These are phyloP conservation scores for Logfia minima DNA, from an alignment of 129 eudicot genomes.

Conservation along the genomic window DNA sequence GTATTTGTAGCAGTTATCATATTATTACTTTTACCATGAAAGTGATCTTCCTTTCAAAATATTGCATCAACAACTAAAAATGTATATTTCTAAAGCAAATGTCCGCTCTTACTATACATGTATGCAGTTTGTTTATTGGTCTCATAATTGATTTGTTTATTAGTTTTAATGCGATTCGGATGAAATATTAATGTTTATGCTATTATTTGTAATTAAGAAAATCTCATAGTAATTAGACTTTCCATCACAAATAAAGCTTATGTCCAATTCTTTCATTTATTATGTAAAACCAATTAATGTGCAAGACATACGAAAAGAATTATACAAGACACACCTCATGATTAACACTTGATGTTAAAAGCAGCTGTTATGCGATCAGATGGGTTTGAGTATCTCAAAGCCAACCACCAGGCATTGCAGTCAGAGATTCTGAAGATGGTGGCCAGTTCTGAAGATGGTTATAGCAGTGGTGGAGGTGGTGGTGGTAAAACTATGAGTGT, in stretches of 20 bases:
- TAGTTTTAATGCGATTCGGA: too few species aligned
- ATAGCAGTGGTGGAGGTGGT: constrained; percentile 68
- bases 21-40: not conserved
- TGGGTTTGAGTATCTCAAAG: constrained; percentile 80
- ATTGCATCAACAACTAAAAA: not conserved
- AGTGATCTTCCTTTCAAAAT: not conserved
- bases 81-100: not conserved
- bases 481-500: constrained; percentile 76
- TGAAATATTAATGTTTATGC: too few species aligned
- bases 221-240: too few species aligned
- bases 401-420: constrained; percentile 63
- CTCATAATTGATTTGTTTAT: too few species aligned
- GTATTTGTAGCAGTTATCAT: not conserved
- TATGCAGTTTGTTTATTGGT: not conserved
- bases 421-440: constrained; percentile 81
- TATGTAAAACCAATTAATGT: not conserved
- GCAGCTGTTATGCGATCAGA: constrained; percentile 95
- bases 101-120: not conserved
- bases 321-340: too few species aligned
- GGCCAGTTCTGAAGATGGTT: constrained; percentile 85
- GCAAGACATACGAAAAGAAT: too few species aligned
- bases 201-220: too few species aligned
- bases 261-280: too few species aligned
- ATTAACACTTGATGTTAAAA: constrained; percentile 10
- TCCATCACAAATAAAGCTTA: too few species aligned